Conservation (phyloP, 306 rosid genomes). For the Inga oerstediana region DNA sequence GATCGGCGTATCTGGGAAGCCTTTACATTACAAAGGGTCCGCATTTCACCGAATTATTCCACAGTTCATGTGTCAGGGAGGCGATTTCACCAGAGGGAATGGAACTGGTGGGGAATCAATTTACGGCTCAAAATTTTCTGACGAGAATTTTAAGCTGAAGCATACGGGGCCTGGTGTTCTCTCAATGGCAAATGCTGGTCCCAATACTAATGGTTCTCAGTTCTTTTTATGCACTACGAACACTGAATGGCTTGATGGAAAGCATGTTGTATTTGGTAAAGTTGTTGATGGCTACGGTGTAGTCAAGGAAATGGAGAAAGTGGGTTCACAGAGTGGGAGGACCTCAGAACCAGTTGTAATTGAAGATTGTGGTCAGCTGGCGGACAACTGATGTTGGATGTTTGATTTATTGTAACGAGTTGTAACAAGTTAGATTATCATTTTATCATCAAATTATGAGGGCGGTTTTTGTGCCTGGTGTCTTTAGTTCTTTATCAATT, state of each 20-base stretch:
- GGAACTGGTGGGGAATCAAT: slow-evolving; percentile 95
- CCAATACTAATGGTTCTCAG: slow-evolving; percentile 82
- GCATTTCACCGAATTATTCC: slow-evolving; percentile 84
- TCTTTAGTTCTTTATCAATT: neutral
- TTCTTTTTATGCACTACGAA: slow-evolving; percentile 67
- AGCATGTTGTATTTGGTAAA: slow-evolving; percentile 92
- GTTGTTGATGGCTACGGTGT: slow-evolving; percentile 73
- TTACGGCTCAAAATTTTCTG: slow-evolving; percentile 66
- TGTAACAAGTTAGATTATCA: neutral
- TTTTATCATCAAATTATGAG: neutral
- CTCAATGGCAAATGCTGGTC: slow-evolving; percentile 92
- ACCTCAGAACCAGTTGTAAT: slow-evolving; percentile 64
- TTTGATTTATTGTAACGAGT: neutral
- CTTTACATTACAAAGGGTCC: slow-evolving; percentile 73
- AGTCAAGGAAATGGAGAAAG: slow-evolving; percentile 78
- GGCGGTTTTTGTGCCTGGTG: neutral
- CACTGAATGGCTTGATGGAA: slow-evolving; percentile 84
- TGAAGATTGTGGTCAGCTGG: slow-evolving; percentile 78
- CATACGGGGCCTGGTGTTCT: slow-evolving; percentile 83
- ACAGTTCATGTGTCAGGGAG: slow-evolving; percentile 83
- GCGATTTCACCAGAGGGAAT: slow-evolving; percentile 80
- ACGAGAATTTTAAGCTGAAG: slow-evolving; percentile 75
- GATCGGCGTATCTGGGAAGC: slow-evolving; percentile 68
- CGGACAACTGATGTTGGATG: slow-evolving; percentile 25
- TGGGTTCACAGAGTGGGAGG: slow-evolving; percentile 61